Conservation (phyloP, 768 basidiomycete species). For the Leccinum pellstonianum region DNA sequence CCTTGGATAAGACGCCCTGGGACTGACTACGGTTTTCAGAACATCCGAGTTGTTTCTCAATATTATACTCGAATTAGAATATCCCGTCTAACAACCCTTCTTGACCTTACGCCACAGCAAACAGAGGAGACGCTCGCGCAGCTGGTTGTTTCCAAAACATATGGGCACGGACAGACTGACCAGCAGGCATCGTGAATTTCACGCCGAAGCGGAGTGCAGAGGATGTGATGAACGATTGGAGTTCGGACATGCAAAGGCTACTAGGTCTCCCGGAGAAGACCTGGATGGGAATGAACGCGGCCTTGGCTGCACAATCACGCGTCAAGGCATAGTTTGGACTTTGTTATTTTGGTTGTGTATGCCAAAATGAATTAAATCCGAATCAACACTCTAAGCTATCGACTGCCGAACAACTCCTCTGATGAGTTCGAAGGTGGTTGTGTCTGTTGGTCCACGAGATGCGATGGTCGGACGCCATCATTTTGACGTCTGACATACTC, state of each 20-base stretch:
- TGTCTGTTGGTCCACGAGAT: conserved; percentile 49
- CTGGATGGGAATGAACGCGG: conserved; percentile 96
- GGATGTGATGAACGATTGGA: conserved; percentile 98
- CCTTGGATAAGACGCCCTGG: not conserved
- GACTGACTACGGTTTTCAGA: conserved; percentile 47
- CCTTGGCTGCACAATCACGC: conserved; percentile 78
- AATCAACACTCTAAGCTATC: conserved; percentile 13
- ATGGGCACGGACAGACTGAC: conserved; percentile 92
- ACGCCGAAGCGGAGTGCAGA: conserved; percentile 78
- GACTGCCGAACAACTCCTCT: conserved; percentile 20
- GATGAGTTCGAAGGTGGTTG: conserved; percentile 22
- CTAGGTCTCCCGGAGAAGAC: conserved; percentile 93
- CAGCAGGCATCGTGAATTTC: conserved; percentile 87
- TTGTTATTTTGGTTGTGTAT: conserved; percentile 13
- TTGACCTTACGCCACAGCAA: conserved; percentile 77
- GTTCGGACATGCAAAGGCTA: conserved; percentile 91
- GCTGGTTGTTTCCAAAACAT: conserved; percentile 88
- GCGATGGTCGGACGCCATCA: conserved; percentile 64
- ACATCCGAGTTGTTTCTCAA: conserved; percentile 89
- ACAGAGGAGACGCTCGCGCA: conserved; percentile 89
- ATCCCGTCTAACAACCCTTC: conserved; percentile 74
- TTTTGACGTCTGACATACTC: conserved; percentile 74
- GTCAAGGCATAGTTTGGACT: conserved; percentile 40
- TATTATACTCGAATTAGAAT: conserved; percentile 96
- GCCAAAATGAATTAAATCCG: not conserved